Conservation (phyloP, 2,329 filamentous ascomycete genomes). For the Fusarium luffae region DNA sequence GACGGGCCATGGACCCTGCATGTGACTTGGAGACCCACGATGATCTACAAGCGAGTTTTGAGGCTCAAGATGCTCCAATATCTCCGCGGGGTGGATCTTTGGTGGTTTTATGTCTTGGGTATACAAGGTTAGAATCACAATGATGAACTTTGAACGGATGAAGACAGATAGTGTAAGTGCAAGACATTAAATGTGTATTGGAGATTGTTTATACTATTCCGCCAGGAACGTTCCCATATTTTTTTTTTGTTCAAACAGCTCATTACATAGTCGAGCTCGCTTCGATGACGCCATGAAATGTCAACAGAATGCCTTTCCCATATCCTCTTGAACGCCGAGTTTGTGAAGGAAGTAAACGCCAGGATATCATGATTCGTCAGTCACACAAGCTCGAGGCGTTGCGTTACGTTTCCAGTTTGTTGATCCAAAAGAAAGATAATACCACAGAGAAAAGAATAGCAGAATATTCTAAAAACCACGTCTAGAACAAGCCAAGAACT, state of each 20-base stretch:
- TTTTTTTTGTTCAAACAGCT: constrained; percentile 36
- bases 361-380: constrained; percentile 45
- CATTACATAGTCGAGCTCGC: constrained; percentile 19
- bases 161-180: neutral
- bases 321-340: neutral
- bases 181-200: constrained; percentile 43
- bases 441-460: constrained; percentile 8
- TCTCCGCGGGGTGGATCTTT: neutral
- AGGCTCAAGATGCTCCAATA: neutral
- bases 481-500: neutral
- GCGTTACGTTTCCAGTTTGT: constrained; percentile 21
- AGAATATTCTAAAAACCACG: constrained; percentile 2
- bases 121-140: neutral
- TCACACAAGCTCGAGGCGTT: constrained; percentile 36
- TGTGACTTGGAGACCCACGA: constrained; percentile 20
- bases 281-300: constrained; percentile 31
- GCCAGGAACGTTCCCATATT: constrained; percentile 25
- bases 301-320: constrained; percentile 19
- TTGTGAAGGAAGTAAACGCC: constrained; percentile 36
- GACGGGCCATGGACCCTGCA: constrained; percentile 17
- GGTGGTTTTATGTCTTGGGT: neutral
- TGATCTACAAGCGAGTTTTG: constrained; percentile 13
- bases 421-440: constrained; percentile 27
- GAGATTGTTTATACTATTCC: constrained; percentile 41
- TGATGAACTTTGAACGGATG: neutral